These are phyloP conservation scores for Colletotrichum orbiculare DNA, from an alignment of 2,329 filamentous ascomycete species.

Conservation along the genomic window DNA sequence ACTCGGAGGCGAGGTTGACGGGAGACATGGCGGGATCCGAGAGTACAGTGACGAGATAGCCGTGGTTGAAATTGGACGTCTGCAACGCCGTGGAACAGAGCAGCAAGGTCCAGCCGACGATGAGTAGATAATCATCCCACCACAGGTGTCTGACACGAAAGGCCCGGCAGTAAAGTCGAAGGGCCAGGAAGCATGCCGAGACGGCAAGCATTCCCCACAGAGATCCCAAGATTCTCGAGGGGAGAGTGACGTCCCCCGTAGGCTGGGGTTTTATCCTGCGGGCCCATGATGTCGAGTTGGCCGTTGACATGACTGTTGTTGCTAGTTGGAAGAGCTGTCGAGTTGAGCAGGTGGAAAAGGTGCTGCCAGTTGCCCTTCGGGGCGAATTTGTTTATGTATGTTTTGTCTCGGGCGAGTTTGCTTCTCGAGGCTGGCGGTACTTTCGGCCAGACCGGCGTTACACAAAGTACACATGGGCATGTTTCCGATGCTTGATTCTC, in stretches of 20 bases:
- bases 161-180: conserved; percentile 38
- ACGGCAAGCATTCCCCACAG: conserved; percentile 27
- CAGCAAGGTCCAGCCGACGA: conserved; percentile 30
- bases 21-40: background rate
- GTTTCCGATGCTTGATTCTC: too few species aligned
- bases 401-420: too few species aligned
- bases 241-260: background rate
- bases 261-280: too few species aligned
- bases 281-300: too few species aligned
- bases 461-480: too few species aligned
- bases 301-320: too few species aligned
- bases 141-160: conserved; percentile 30
- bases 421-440: too few species aligned
- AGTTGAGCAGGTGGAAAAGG: too few species aligned
- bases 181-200: conserved; percentile 23
- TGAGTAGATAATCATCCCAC: conserved; percentile 40
- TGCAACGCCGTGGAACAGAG: background rate
- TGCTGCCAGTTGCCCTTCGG: too few species aligned
- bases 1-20: background rate
- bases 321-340: too few species aligned
- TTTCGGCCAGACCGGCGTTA: too few species aligned
- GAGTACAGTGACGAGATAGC: background rate
- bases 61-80: background rate
- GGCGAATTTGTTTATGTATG: too few species aligned
- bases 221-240: background rate